Evolutionary conservation across 108 stramenopile genomes (phyloP).

Genomic region (Cyclostephanos invisitatus): DNA sequence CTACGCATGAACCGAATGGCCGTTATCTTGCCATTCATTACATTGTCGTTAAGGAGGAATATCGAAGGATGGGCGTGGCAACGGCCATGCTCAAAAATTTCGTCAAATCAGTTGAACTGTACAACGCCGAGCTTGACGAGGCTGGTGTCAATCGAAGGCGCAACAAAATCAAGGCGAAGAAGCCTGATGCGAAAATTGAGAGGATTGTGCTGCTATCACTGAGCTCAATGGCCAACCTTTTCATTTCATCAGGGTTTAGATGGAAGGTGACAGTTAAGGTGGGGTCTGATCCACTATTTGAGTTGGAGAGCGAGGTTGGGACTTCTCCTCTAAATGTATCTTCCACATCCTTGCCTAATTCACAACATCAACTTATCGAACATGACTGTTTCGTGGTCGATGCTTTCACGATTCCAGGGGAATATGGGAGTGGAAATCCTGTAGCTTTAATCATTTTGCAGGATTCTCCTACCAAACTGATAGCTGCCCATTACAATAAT

Average conservation of each 20-base stretch:
- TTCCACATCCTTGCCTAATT: slow-evolving; percentile 5
- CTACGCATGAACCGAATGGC: slow-evolving; percentile 75
- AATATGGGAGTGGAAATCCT: slow-evolving; percentile 87
- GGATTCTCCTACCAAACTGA: slow-evolving; percentile 22
- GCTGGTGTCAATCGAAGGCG: slow-evolving; percentile 17
- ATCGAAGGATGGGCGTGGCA: slow-evolving; percentile 62
- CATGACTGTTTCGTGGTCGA: slow-evolving; percentile 42
- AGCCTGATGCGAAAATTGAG: slow-evolving; percentile 24
- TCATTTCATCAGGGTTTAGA: slow-evolving; percentile 69
- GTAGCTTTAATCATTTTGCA: slow-evolving; percentile 89
- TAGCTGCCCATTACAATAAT: slow-evolving; percentile 14
- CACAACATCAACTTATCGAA: slow-evolving; percentile 9
- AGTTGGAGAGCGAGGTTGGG: slow-evolving; percentile 55
- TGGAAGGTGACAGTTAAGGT: slow-evolving; percentile 44
- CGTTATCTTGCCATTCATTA: slow-evolving; percentile 86
- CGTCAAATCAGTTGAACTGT: slow-evolving; percentile 46
- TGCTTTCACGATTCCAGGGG: slow-evolving; percentile 37
- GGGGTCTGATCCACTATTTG: slow-evolving; percentile 70
- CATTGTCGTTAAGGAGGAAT: slow-evolving; percentile 68
- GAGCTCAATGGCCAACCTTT: slow-evolving; percentile 65
- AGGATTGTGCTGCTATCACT: slow-evolving; percentile 67
- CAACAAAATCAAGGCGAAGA: slow-evolving; percentile 22
- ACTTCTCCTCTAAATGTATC: slow-evolving; percentile 3
- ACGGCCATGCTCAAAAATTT: slow-evolving; percentile 70
- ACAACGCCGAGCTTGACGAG: slow-evolving; percentile 20